Conservation (phyloP, 2,329 filamentous ascomycete species). For the Aspergillus pseudonomiae region DNA sequence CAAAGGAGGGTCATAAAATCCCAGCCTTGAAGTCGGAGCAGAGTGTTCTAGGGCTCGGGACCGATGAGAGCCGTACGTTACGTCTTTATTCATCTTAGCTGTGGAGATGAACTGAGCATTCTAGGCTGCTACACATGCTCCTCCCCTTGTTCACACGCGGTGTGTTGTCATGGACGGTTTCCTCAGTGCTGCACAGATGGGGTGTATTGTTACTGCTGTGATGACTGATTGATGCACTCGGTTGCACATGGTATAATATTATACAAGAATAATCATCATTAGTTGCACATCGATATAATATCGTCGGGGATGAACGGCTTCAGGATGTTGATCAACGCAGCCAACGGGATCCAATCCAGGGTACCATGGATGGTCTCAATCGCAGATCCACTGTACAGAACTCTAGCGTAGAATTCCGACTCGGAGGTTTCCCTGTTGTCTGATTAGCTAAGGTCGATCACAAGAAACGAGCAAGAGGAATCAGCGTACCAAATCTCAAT, state of each 20-base stretch:
- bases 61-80: background rate
- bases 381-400: constrained; percentile 35
- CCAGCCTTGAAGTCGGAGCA: background rate
- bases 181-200: constrained; percentile 20
- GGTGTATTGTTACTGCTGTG: constrained; percentile 16
- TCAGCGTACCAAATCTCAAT: constrained; percentile 41
- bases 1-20: background rate
- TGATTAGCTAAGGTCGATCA: background rate
- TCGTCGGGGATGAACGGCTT: constrained; percentile 30
- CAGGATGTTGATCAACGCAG: constrained; percentile 30
- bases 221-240: background rate
- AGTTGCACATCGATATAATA: constrained; percentile 29
- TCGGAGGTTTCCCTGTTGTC: constrained; percentile 25
- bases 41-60: background rate
- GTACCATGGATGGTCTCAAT: constrained; percentile 33
- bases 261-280: no score
- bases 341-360: constrained; percentile 34
- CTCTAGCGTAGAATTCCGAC: constrained; percentile 27
- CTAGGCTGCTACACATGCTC: constrained; percentile 17
- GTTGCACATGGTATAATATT: no score
- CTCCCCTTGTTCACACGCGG: constrained; percentile 13
- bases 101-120: background rate
- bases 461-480: background rate
- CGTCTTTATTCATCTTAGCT: no score
- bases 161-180: constrained; percentile 17